Conservation (phyloP, 2,329 filamentous ascomycete species). For the Fusarium domesticum region DNA sequence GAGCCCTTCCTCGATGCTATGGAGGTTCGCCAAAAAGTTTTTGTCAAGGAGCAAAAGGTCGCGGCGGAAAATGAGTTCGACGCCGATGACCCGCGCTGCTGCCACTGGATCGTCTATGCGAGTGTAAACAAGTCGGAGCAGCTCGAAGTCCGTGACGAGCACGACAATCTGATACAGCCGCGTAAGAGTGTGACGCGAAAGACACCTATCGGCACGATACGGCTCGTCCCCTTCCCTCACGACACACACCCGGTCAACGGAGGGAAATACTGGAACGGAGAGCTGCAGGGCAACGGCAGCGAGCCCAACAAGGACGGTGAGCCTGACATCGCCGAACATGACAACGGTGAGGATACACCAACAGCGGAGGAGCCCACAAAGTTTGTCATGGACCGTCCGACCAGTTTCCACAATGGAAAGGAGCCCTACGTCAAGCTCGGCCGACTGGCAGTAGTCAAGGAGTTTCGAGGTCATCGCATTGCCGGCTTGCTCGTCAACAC, state of each 20-base stretch:
- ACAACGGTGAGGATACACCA: slow-evolving; percentile 2
- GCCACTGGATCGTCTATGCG: slow-evolving; percentile 86
- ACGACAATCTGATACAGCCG: slow-evolving; percentile 40
- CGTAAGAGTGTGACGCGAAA: slow-evolving; percentile 43
- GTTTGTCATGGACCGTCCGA: slow-evolving; percentile 41
- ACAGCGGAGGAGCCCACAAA: slow-evolving; percentile 11
- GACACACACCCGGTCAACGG: slow-evolving; percentile 56
- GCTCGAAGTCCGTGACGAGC: slow-evolving; percentile 43
- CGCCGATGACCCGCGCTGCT: slow-evolving; percentile 72
- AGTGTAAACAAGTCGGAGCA: slow-evolving; percentile 51
- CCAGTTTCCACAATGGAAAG: slow-evolving; percentile 53
- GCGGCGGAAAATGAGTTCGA: slow-evolving; percentile 72
- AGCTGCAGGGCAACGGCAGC: slow-evolving; percentile 31
- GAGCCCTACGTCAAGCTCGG: slow-evolving; percentile 84
- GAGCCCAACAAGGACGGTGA: neutral
- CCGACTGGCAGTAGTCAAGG: slow-evolving; percentile 66
- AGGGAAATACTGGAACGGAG: slow-evolving; percentile 46
- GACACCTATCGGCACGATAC: slow-evolving; percentile 67
- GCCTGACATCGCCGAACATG: too few relatives aligned
- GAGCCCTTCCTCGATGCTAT: slow-evolving; percentile 61
- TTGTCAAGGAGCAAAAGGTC: slow-evolving; percentile 57
- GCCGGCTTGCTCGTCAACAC: slow-evolving; percentile 64
- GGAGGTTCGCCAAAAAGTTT: slow-evolving; percentile 59
- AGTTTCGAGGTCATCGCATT: slow-evolving; percentile 64
- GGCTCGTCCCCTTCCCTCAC: slow-evolving; percentile 80